A percentile compares a stretch with the other conserved stretches of the same genome.
These are phyloP conservation scores for Phylloporus rhodoxanthus DNA, from an alignment of 768 basidiomycete species.

Conservation along the genomic window DNA sequence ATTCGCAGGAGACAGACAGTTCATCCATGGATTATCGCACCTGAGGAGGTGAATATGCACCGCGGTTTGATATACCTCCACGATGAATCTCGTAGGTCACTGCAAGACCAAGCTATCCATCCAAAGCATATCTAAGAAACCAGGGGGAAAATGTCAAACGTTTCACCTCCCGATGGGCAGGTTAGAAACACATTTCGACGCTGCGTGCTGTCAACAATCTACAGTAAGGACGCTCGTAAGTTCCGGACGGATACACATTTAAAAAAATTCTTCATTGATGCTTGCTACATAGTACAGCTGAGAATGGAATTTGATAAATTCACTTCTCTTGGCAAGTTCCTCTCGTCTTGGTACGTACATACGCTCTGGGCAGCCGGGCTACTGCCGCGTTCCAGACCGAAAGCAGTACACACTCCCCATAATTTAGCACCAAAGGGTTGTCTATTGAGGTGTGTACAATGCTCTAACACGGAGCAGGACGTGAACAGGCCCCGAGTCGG, in stretches of 20 bases:
- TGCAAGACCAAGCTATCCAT: neutral
- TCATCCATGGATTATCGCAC: neutral
- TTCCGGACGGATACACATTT: neutral
- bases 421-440: constrained; percentile 15
- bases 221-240: neutral
- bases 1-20: constrained; percentile 11
- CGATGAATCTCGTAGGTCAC: neutral
- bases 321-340: constrained; percentile 29
- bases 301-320: neutral
- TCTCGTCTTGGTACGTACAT: neutral
- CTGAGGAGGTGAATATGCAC: neutral
- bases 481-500: neutral
- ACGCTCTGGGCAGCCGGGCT: neutral
- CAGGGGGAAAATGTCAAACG: neutral
- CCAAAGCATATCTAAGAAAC: neutral
- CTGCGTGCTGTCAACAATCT: constrained; percentile 11
- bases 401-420: constrained; percentile 35
- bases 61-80: neutral
- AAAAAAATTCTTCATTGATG: neutral
- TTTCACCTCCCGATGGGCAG: constrained; percentile 15
- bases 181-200: constrained; percentile 42
- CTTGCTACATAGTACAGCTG: neutral
- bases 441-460: constrained; percentile 48
- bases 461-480: constrained; percentile 4
- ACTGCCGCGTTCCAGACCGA: constrained; percentile 30